Evolutionary conservation across 257 asterid species (phyloP).

Genomic region (Solanum neorickii): DNA sequence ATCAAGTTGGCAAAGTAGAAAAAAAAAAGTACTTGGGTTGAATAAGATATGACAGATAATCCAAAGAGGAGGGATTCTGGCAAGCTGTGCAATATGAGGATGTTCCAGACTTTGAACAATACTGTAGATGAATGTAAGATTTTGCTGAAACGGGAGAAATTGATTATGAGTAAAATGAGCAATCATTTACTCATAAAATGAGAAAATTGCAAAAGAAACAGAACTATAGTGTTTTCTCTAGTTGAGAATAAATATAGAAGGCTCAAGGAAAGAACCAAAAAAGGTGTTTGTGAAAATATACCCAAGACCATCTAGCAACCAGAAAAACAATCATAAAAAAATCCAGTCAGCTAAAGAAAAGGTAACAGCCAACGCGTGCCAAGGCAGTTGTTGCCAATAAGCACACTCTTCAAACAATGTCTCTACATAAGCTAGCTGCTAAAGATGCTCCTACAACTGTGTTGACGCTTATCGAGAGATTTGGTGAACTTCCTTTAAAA

Average conservation of each 20-base stretch:
- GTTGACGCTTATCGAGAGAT: not conserved
- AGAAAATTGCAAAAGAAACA: not conserved
- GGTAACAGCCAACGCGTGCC: not conserved
- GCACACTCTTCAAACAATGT: not conserved
- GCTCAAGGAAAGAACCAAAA: not conserved
- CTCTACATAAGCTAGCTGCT: not conserved
- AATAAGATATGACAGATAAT: not conserved
- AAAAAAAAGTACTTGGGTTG: not conserved
- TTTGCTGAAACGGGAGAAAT: not conserved
- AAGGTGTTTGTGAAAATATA: not conserved
- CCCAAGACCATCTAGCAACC: not conserved
- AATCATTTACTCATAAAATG: not conserved
- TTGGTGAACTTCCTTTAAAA: not conserved
- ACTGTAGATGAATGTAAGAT: not conserved
- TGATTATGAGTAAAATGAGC: not conserved
- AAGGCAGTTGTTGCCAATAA: not conserved
- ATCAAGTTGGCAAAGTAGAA: not conserved
- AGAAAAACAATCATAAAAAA: not conserved
- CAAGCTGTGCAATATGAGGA: not conserved
- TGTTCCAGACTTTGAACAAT: not conserved
- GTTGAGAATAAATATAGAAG: not conserved
- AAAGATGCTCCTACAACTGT: not conserved
- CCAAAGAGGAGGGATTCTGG: not conserved
- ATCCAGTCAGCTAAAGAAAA: not conserved
- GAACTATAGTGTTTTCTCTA: not conserved